Conservation (phyloP, 352 stramenopile species). For the Phytophthora ohioensis region DNA sequence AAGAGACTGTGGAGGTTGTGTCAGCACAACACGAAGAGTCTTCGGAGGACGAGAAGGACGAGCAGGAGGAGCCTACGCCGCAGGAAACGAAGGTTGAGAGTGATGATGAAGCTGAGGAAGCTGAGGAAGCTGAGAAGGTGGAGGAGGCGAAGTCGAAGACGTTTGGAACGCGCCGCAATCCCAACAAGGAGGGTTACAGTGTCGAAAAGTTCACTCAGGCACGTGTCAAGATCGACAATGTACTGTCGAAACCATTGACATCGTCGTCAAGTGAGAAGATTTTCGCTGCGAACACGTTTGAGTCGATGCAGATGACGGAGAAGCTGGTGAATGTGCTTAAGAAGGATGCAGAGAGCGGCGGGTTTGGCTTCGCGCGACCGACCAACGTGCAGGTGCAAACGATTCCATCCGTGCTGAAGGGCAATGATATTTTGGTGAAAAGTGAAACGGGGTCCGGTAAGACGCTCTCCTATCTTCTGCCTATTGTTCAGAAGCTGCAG, state of each 20-base stretch:
- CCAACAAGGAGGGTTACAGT: constrained; percentile 83
- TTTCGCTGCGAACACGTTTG: constrained; percentile 80
- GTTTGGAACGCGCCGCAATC: constrained; percentile 85
- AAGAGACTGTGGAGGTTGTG: constrained; percentile 24
- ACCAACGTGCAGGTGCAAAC: constrained; percentile 88
- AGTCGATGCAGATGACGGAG: constrained; percentile 72
- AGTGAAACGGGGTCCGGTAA: constrained; percentile 97
- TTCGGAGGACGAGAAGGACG: constrained; percentile 21
- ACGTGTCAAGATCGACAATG: constrained; percentile 64
- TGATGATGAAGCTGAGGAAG: constrained; percentile 20
- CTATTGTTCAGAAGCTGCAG: constrained; percentile 93
- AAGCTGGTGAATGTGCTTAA: constrained; percentile 76
- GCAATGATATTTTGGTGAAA: constrained; percentile 95
- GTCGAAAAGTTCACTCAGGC: constrained; percentile 66
- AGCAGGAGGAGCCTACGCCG: constrained; percentile 12
- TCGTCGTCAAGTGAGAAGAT: constrained; percentile 87
- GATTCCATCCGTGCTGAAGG: constrained; percentile 71
- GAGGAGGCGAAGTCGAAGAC: constrained; percentile 24
- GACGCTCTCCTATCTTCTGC: constrained; percentile 96
- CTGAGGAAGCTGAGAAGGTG: background rate
- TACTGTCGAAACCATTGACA: constrained; percentile 75
- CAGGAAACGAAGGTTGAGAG: background rate
- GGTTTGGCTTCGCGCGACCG: constrained; percentile 81
- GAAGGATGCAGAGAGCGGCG: constrained; percentile 54
- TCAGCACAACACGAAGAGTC: constrained; percentile 14